phyloP scores from a whole-genome alignment of 257 asterid species.

The Asclepias syriaca region DNA sequence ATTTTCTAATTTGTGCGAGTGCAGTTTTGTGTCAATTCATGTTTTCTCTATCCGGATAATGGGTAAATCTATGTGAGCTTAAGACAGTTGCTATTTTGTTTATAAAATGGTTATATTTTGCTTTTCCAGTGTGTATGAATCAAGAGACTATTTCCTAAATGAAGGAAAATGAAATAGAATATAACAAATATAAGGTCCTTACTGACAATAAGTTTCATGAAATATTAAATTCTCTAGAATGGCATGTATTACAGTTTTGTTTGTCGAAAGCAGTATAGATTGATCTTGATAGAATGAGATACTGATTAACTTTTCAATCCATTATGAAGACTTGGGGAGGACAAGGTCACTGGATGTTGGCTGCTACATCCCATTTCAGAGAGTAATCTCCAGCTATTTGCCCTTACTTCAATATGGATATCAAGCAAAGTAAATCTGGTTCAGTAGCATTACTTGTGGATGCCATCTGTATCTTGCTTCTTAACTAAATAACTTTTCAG shows the following conservation, averaged over 20 bases:
- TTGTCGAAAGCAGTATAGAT: not conserved
- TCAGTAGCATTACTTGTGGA: not conserved
- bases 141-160: not conserved
- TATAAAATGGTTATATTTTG: not conserved
- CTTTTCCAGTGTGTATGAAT: not conserved
- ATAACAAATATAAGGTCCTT: not conserved
- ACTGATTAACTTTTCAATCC: not conserved
- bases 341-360: slow-evolving; percentile 40
- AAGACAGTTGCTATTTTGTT: not conserved
- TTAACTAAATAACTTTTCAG: slow-evolving; percentile 33
- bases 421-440: slow-evolving; percentile 65
- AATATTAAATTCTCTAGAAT: not conserved
- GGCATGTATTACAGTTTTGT: not conserved
- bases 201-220: not conserved
- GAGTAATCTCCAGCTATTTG: slow-evolving; percentile 87
- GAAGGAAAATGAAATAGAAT: not conserved
- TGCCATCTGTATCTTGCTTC: slow-evolving; percentile 8
- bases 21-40: not conserved
- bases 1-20: not conserved
- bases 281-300: not conserved
- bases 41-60: not conserved
- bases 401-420: slow-evolving; percentile 74
- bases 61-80: not conserved
- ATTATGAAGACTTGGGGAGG: slow-evolving; percentile 19
- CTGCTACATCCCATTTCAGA: slow-evolving; percentile 61